phyloP scores from a whole-genome alignment of 768 basidiomycete genomes.

The Boletus rubroflammeus region DNA sequence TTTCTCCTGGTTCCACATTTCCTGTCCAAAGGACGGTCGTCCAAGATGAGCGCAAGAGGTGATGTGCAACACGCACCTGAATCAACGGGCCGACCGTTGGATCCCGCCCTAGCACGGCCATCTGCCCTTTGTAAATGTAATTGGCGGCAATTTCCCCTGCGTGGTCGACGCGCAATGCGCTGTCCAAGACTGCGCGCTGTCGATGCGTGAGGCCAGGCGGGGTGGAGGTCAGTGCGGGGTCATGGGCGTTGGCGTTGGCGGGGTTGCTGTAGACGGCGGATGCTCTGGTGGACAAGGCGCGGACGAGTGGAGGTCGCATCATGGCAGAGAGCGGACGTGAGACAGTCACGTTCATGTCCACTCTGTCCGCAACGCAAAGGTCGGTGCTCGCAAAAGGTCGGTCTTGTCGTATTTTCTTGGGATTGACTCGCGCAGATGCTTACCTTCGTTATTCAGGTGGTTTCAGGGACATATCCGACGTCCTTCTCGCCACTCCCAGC shows the following conservation, averaged over 20 bases:
- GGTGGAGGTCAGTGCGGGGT: slow-evolving; percentile 49
- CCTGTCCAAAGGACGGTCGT: slow-evolving; percentile 43
- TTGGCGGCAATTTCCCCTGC: slow-evolving; percentile 96
- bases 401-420: not conserved
- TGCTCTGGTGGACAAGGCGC: slow-evolving; percentile 29
- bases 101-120: slow-evolving; percentile 66
- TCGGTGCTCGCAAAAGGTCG: slow-evolving; percentile 38
- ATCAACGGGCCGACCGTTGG: slow-evolving; percentile 58
- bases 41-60: not conserved
- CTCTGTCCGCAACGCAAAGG: slow-evolving; percentile 33
- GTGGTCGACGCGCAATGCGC: slow-evolving; percentile 86
- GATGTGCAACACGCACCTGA: slow-evolving; percentile 48
- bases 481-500: slow-evolving; percentile 45
- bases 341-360: slow-evolving; percentile 5
- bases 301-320: slow-evolving; percentile 17
- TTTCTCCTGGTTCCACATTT: slow-evolving; percentile 97
- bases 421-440: not conserved
- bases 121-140: slow-evolving; percentile 90
- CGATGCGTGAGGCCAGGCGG: slow-evolving; percentile 47
- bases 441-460: slow-evolving; percentile 38
- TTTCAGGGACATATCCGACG: slow-evolving; percentile 44
- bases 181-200: slow-evolving; percentile 53
- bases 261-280: slow-evolving; percentile 51
- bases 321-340: slow-evolving; percentile 9
- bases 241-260: slow-evolving; percentile 24